phyloP scores from a whole-genome alignment of 345 rosid species.

The Durio zibethinus region DNA sequence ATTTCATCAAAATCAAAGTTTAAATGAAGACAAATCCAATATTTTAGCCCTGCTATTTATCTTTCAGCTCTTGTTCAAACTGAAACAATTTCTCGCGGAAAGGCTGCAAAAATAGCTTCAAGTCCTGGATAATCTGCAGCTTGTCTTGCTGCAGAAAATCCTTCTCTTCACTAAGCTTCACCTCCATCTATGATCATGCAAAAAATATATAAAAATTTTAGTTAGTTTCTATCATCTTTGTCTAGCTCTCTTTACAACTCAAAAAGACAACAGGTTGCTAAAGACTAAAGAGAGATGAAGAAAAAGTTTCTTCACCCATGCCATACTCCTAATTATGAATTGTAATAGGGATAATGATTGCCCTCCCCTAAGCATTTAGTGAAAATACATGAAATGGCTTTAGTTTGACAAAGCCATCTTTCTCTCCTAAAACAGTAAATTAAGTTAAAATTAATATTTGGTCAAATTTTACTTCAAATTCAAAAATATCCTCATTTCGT shows the following conservation, averaged over 20 bases:
- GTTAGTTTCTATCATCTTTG: neutral
- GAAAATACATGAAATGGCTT: neutral
- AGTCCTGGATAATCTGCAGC: slow-evolving; percentile 42
- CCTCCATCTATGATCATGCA: slow-evolving; percentile 44
- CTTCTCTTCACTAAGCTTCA: slow-evolving; percentile 53
- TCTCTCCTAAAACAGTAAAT: neutral
- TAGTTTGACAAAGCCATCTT: neutral
- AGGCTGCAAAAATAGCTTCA: slow-evolving; percentile 70
- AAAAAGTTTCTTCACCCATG: neutral
- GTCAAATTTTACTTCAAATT: too few relatives aligned
- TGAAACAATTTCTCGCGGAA: slow-evolving; percentile 61
- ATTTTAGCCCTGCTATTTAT: slow-evolving; percentile 34
- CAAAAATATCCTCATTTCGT: too few relatives aligned
- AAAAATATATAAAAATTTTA: neutral
- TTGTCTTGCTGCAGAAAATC: slow-evolving; percentile 57
- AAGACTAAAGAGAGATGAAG: neutral
- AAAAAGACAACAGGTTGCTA: neutral
- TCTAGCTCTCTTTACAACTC: neutral
- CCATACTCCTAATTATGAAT: neutral
- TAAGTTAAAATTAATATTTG: too few relatives aligned
- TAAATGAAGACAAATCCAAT: neutral
- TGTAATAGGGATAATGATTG: neutral
- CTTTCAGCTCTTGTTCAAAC: slow-evolving; percentile 86
- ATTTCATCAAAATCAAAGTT: neutral
- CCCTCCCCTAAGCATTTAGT: neutral